phyloP scores from a whole-genome alignment of 2,329 filamentous ascomycete species.

The Massarina eburnea region DNA sequence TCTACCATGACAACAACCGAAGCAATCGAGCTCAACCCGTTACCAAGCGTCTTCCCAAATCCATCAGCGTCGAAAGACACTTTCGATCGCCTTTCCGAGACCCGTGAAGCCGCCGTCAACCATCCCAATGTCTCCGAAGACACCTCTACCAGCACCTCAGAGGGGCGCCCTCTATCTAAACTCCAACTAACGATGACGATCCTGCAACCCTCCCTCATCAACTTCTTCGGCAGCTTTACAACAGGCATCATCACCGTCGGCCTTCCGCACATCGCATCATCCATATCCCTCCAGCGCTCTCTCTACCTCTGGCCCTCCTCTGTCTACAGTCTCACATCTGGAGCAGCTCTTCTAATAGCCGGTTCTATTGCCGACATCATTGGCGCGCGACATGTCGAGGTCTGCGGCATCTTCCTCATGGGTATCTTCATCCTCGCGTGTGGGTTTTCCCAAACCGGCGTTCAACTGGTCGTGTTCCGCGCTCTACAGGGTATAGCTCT shows the following conservation, averaged over 20 bases:
- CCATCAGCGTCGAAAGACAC: constrained; percentile 1
- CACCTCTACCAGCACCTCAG: background rate
- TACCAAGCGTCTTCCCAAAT: constrained; percentile 1
- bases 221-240: constrained; percentile 32
- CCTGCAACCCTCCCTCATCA: constrained; percentile 27
- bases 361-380: constrained; percentile 56
- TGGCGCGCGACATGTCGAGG: constrained; percentile 48
- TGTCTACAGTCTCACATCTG: constrained; percentile 46
- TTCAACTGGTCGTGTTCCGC: constrained; percentile 47
- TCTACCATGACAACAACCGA: constrained; percentile 4
- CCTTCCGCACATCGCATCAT: constrained; percentile 45
- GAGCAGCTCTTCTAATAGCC: constrained; percentile 52
- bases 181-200: constrained; percentile 21
- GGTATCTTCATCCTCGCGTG: constrained; percentile 49
- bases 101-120: background rate
- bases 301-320: constrained; percentile 39
- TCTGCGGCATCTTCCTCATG: constrained; percentile 48
- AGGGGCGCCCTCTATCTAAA: constrained; percentile 9
- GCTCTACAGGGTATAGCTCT: constrained; percentile 51
- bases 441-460: constrained; percentile 49
- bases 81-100: background rate
- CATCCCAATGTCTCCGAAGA: background rate
- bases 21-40: constrained; percentile 3
- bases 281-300: constrained; percentile 28
- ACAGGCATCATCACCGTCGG: constrained; percentile 48